Conservation (phyloP, 2,329 filamentous ascomycete species). For the Penicillium sp. region DNA sequence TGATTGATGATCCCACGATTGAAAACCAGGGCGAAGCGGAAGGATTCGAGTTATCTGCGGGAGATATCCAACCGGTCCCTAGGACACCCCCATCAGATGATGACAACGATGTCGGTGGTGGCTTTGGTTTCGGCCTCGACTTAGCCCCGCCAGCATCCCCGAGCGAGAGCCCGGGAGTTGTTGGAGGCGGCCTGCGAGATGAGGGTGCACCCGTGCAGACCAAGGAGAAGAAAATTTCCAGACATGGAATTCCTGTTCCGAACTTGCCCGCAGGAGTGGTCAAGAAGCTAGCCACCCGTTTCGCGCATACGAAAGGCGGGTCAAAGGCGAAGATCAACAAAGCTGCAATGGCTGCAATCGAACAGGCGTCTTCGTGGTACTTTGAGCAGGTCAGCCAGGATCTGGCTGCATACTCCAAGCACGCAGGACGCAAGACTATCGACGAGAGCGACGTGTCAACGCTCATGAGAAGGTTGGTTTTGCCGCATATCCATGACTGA, state of each 20-base stretch:
- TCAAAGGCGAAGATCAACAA: constrained; percentile 68
- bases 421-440: constrained; percentile 80
- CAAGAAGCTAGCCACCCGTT: constrained; percentile 64
- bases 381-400: constrained; percentile 86
- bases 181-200: constrained; percentile 37
- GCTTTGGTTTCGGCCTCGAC: constrained; percentile 33
- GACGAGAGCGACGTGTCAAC: constrained; percentile 80
- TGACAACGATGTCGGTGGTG: constrained; percentile 28
- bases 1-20: constrained; percentile 30
- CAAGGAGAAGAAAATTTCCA: constrained; percentile 61
- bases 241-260: constrained; percentile 72
- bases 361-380: constrained; percentile 84
- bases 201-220: constrained; percentile 28
- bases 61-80: constrained; percentile 26
- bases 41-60: constrained; percentile 33
- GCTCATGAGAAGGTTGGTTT: constrained; percentile 74
- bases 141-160: constrained; percentile 28
- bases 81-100: constrained; percentile 26
- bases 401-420: constrained; percentile 72
- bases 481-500: not conserved
- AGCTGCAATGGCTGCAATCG: constrained; percentile 71
- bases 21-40: constrained; percentile 35
- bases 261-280: constrained; percentile 71
- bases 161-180: constrained; percentile 33
- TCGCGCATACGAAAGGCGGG: constrained; percentile 64